Evolutionary conservation across 352 stramenopile genomes (phyloP).

Genomic region (Phytophthora kernoviae): DNA sequence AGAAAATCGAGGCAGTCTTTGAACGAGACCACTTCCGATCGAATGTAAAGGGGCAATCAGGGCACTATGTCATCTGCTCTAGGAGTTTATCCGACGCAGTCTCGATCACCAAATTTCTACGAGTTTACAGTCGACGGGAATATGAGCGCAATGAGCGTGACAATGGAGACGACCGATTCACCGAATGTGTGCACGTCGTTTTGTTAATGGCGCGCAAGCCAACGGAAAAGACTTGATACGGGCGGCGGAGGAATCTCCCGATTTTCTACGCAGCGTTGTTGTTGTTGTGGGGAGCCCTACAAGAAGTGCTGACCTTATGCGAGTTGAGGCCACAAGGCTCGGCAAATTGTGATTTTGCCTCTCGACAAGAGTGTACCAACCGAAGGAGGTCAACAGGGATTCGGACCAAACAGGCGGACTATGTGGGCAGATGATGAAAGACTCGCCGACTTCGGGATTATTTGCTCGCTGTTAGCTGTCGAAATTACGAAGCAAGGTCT

Average conservation of each 20-base stretch:
- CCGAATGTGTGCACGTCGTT: constrained; percentile 12
- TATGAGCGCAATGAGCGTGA: constrained; percentile 2
- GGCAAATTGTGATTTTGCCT: constrained; percentile 37
- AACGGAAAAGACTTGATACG: constrained; percentile 28
- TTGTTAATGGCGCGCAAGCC: constrained; percentile 32
- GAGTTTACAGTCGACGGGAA: constrained; percentile 17
- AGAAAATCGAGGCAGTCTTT: constrained; percentile 31
- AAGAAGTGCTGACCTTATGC: constrained; percentile 31
- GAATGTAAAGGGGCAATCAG: constrained; percentile 18
- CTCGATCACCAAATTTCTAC: constrained; percentile 23
- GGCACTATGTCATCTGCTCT: constrained; percentile 44
- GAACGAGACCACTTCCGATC: constrained; percentile 35
- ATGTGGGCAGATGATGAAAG: constrained; percentile 27
- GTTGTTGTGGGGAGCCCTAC: constrained; percentile 39
- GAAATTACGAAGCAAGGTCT: constrained; percentile 30
- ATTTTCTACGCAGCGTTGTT: constrained; percentile 36
- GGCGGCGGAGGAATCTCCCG: constrained; percentile 16
- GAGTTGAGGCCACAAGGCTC: constrained; percentile 31
- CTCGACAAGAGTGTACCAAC: constrained; percentile 25
- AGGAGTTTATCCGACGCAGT: constrained; percentile 28
- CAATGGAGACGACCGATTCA: not conserved
- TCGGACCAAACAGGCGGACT: constrained; percentile 11
- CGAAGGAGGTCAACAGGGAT: constrained; percentile 22
- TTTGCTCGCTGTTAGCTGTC: constrained; percentile 46
- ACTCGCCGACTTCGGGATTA: constrained; percentile 43